Base-by-base conservation (phyloP, 176 grass and related monocot species). In the Ampelocalamus luodianensis region DNA sequence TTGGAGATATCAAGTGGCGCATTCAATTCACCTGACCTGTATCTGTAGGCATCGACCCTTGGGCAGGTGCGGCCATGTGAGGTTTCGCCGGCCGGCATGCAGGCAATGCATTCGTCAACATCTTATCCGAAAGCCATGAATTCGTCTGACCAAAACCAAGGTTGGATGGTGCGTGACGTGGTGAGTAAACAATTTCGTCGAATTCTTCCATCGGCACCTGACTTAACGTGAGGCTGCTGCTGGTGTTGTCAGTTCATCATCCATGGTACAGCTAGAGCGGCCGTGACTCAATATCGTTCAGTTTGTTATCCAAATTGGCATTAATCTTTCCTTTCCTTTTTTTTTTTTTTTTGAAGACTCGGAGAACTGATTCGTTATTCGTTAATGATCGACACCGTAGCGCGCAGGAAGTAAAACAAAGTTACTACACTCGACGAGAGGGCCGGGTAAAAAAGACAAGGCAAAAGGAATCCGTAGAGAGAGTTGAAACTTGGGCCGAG, bases 31-130 rank as follows among this genome's bases (percentile, higher is more conserved):
- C 68, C 54, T 22, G 68, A n/a, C 4, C 56, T 72, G 45, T 10
- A 54, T 55, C 5, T 22, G 55, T 13, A 62, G 15, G 42, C 55
- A 44, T 37, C 44, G 13, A 55, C 29, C 17, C 46, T 22, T 37
- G 29, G 16, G 16, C 1, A 55, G 16, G 1, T 42, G n/a, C 78
- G 29, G 78, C 43, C 63, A 68, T 26, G 78, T 51, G 46, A 67
- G 39, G 3, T 23, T 27, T 44, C 42, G 11, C 55, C 9, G 32
- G 43, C 67, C 16, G 46, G 14, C 60, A 36, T 29, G 10, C 39
- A 32, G 58, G 37, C n/a, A 11, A 10, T 22, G 38, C 84, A 40
- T 18, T 71, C 74, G 54, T 86, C 65, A 62, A 39, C 78, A 46
- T 68, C 83, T 68, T 68, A 77, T 77, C 82, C 49, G 24, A 17